Base-by-base conservation (phyloP, 176 grass and related monocot species). In the Alopecurus myosuroides region DNA sequence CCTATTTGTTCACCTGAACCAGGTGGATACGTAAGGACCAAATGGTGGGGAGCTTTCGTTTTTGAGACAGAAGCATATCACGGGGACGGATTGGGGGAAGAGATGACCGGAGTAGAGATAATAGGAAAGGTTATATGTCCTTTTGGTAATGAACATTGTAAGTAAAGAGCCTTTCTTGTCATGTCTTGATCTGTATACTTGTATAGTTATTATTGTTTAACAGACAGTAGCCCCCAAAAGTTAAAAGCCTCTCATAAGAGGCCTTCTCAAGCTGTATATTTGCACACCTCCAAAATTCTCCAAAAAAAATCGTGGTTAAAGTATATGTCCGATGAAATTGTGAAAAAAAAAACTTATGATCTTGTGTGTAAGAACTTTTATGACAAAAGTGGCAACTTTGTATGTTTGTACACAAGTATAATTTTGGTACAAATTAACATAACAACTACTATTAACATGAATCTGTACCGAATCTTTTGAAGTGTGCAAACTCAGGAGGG, bases 101-200 rank as follows among this genome's bases (percentile, higher is more conserved):
- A 58, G 78, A 89, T 89, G 88, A 84, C 78, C 78, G 88, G 89
- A 28, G 96, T 87, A 5, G 93, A 98, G 79, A 95, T 98, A 62
- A 98, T 95, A 46, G 88, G 96, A 77, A 85, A 98, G 83, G 91
- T 98, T 90, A 91, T 98, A 18, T 81, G 89, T 15, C 88, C 96
- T 74, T 87, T 95, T 83, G 96, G 90, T 61, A 94, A 92, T 67
- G 96, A 94, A 49, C 87, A 91, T 33, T 90, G 96, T 95, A 79
- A 92, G 95, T 93, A 51, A 53, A 48, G 30, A 62, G 22, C 42
- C 53, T 77, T 77, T 76, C 18, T 5, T 48, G 37, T 37, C 6
- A 20, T 69, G 19, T 69, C 19, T 37, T n/a, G 34, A 69, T 69
- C 9, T n/a, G 35, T 39, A 69, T 39, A 12, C 9, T 39, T 39